Base-by-base conservation (phyloP, 768 basidiomycete species). In the Lentinula sp. region DNA sequence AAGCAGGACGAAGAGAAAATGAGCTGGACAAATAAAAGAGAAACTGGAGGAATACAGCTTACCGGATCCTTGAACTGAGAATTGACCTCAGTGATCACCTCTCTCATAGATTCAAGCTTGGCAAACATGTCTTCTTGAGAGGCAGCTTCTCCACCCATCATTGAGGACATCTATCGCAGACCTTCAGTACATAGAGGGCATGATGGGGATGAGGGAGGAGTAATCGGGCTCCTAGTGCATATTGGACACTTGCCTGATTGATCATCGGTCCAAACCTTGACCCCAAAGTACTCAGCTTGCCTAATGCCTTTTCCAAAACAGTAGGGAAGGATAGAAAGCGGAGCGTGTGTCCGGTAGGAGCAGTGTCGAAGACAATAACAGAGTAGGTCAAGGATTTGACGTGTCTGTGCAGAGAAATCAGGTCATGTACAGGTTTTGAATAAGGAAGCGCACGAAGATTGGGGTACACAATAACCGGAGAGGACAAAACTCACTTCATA, bases 361-460 rank as follows among this genome's bases (percentile, higher is more conserved):
- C 97, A 1, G 97, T 99, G 71, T 99, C 97, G 70, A 99, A 99
- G 39, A 99, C 95, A 70, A 99, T 98, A 62, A 97, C 95, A n/a
- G 94, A 96, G 80, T 95, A 99, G 75, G 98, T 88, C 95, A 99
- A 98, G 18, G 96, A 98, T 75, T 99, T 98, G 74, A 99, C 97
- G 73, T 99, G 96, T 73, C 95, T 98, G 67, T 5, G 59, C 8
- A 13, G 31, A 54, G 51, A 11, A 55, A 49, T 62, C 62, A n/a
- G 55, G 35, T 48, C 34, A 5, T 5, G 34, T 40, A n/a, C 31
- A 45, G 50, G 21, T 13, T 32, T 60, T 11, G 48, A 42, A 50
- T 28, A 16, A 10, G 13, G 37, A 3, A 21, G 51, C 3, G n/a
- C 32, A 51, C 16, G 23, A 10, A 34, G 31, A 31, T 8, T 11